These are phyloP conservation scores for Chaetothyriales sp. DNA, from an alignment of 2,329 filamentous ascomycete genomes.

Conservation along the genomic window DNA sequence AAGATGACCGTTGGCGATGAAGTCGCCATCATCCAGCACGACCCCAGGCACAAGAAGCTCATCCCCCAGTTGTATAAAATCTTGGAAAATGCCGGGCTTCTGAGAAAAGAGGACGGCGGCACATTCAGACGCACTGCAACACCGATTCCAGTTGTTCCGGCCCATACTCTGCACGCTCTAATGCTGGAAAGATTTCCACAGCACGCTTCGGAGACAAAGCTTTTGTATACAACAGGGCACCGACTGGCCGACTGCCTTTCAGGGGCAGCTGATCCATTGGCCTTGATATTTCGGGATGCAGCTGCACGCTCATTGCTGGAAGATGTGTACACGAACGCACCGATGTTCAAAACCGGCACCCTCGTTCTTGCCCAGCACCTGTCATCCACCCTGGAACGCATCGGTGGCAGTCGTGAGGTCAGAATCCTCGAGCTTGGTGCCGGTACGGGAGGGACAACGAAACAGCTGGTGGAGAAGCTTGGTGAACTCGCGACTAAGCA, in stretches of 20 bases:
- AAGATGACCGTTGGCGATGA: constrained; percentile 6
- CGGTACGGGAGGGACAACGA: constrained; percentile 26
- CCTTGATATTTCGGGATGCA: constrained; percentile 26
- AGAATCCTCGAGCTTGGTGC: constrained; percentile 26
- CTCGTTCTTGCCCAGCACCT: constrained; percentile 7
- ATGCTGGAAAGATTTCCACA: background rate
- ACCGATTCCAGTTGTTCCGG: background rate
- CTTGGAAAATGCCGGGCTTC: constrained; percentile 9
- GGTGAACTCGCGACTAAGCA: constrained; percentile 14
- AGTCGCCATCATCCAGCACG: constrained; percentile 5
- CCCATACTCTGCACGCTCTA: background rate
- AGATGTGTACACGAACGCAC: constrained; percentile 24
- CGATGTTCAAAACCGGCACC: constrained; percentile 11
- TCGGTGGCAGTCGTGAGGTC: constrained; percentile 4
- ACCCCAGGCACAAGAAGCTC: constrained; percentile 9
- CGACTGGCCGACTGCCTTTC: constrained; percentile 26
- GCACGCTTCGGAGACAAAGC: constrained; percentile 21
- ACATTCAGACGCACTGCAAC: background rate
- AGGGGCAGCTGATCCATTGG: constrained; percentile 24
- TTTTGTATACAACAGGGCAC: constrained; percentile 22
- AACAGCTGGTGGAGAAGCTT: constrained; percentile 19
- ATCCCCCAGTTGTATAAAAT: constrained; percentile 13
- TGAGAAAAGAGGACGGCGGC: background rate
- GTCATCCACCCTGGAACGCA: constrained; percentile 2
- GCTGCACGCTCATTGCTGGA: constrained; percentile 19